Conservation (phyloP, 441 rosid genomes). For the Jatropha multifida region DNA sequence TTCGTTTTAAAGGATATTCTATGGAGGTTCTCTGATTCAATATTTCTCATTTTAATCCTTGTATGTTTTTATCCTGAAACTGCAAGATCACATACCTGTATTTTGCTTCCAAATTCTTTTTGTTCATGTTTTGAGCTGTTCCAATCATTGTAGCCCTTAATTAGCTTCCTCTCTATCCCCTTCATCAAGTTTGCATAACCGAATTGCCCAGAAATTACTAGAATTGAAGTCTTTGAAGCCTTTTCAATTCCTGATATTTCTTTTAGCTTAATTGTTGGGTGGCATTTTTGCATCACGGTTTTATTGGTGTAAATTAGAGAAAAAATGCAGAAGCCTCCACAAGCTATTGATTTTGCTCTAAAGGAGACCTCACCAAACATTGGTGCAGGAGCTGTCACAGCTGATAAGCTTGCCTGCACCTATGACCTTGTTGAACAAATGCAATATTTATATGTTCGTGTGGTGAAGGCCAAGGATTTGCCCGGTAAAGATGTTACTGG, state of each 20-base stretch:
- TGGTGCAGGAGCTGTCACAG: slow-evolving; percentile 56
- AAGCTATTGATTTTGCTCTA: slow-evolving; percentile 65
- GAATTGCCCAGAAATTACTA: not conserved
- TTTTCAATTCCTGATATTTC: not conserved
- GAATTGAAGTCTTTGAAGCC: not conserved
- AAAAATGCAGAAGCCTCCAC: slow-evolving; percentile 86
- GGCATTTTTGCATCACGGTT: slow-evolving; percentile 7
- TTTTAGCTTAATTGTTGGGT: slow-evolving; percentile 7
- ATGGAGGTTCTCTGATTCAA: slow-evolving; percentile 6
- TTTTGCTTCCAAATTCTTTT: not conserved
- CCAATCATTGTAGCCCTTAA: not conserved
- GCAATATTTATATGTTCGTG: slow-evolving; percentile 76
- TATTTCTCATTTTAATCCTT: not conserved
- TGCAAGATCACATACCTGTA: not conserved
- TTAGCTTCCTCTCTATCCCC: slow-evolving; percentile 3
- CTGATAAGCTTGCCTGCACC: slow-evolving; percentile 71
- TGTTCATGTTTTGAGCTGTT: not conserved
- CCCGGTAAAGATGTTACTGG: slow-evolving; percentile 75
- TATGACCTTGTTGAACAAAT: slow-evolving; percentile 87
- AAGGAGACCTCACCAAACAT: slow-evolving; percentile 93
- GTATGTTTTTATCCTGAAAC: not conserved
- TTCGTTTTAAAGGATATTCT: not conserved
- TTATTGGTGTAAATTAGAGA: slow-evolving; percentile 25
- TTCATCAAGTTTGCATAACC: not conserved
- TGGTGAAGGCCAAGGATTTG: slow-evolving; percentile 79